These are phyloP conservation scores for Physaria fendleri DNA, from an alignment of 345 rosid genomes.

Conservation along the genomic window DNA sequence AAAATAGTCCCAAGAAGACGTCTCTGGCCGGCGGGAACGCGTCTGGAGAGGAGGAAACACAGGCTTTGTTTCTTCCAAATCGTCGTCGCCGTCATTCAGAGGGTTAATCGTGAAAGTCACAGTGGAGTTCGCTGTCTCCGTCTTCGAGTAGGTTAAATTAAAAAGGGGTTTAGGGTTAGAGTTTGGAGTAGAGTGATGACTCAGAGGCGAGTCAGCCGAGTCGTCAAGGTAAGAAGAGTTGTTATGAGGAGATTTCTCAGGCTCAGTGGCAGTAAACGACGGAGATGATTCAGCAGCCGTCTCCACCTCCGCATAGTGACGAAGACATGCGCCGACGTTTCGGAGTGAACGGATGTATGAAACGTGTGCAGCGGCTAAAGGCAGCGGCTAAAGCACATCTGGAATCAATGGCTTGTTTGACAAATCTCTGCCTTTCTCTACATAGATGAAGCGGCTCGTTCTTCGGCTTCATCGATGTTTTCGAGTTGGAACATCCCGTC, in stretches of 20 bases:
- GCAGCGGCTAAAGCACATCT: slow-evolving; percentile 84
- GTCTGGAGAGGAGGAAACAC: slow-evolving; percentile 41
- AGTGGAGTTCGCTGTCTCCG: slow-evolving; percentile 32
- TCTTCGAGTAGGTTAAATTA: slow-evolving; percentile 50
- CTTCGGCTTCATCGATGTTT: slow-evolving; percentile 35
- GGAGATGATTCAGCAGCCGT: slow-evolving; percentile 49
- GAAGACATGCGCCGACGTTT: slow-evolving; percentile 64
- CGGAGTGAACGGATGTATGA: slow-evolving; percentile 70
- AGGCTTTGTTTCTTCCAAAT: slow-evolving; percentile 13
- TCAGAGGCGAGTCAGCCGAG: slow-evolving; percentile 54
- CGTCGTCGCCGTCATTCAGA: slow-evolving; percentile 39
- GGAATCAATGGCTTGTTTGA: slow-evolving; percentile 69
- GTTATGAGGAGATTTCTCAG: slow-evolving; percentile 72
- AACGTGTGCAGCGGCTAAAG: slow-evolving; percentile 86
- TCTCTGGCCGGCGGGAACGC: slow-evolving; percentile 48
- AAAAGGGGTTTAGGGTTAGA: slow-evolving; percentile 32
- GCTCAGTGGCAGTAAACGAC: slow-evolving; percentile 58
- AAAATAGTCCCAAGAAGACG: slow-evolving; percentile 77
- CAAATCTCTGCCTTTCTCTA: slow-evolving; percentile 64
- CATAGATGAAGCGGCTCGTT: slow-evolving; percentile 63
- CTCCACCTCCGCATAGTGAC: slow-evolving; percentile 77
- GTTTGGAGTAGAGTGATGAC: slow-evolving; percentile 33
- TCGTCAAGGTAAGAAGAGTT: slow-evolving; percentile 57
- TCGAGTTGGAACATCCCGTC: slow-evolving; percentile 70
- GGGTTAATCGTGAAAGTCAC: slow-evolving; percentile 55